Conservation (phyloP, 371 early-diverging fungal genomes). For the Amoeboradix gromovi region DNA sequence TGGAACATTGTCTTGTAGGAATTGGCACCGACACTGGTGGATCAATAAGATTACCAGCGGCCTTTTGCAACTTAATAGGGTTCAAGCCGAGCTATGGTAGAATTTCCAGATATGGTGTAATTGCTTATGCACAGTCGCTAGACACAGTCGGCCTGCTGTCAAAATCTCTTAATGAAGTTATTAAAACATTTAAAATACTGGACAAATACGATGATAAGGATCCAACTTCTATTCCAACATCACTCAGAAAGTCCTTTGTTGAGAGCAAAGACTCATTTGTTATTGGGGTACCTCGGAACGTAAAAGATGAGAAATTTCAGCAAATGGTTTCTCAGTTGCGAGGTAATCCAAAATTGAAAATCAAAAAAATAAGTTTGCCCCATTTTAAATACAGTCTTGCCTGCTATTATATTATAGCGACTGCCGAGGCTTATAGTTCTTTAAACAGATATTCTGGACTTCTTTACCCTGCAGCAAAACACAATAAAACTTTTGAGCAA, state of each 20-base stretch:
- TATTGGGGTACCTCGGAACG: conserved; percentile 6
- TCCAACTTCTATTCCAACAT: conserved; percentile 11
- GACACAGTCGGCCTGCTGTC: conserved; percentile 61
- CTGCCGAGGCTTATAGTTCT: conserved; percentile 72
- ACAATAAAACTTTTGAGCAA: too few species aligned
- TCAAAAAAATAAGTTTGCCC: conserved; percentile 37
- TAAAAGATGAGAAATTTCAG: conserved; percentile 31
- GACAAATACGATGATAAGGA: conserved; percentile 1
- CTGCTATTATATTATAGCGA: conserved; percentile 55
- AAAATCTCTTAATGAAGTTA: conserved; percentile 20
- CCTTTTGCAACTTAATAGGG: conserved; percentile 71
- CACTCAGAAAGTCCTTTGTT: conserved; percentile 16
- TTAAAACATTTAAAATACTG: conserved; percentile 3
- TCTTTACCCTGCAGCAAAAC: too few species aligned
- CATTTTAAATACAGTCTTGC: conserved; percentile 37
- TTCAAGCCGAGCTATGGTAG: conserved; percentile 74
- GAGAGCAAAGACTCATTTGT: conserved; percentile 7
- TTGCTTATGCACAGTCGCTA: conserved; percentile 56
- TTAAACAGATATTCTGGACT: conserved; percentile 67
- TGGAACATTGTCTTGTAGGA: conserved; percentile 40
- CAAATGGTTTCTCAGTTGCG: conserved; percentile 21
- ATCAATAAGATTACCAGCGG: conserved; percentile 63
- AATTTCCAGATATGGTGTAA: conserved; percentile 52
- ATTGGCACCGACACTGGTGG: conserved; percentile 84
- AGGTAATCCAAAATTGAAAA: conserved; percentile 26